Evolutionary conservation across 2,329 filamentous ascomycete genomes (phyloP), one percentile per base, ranked within the genome.

Genomic region (Colletotrichum sp.): DNA sequence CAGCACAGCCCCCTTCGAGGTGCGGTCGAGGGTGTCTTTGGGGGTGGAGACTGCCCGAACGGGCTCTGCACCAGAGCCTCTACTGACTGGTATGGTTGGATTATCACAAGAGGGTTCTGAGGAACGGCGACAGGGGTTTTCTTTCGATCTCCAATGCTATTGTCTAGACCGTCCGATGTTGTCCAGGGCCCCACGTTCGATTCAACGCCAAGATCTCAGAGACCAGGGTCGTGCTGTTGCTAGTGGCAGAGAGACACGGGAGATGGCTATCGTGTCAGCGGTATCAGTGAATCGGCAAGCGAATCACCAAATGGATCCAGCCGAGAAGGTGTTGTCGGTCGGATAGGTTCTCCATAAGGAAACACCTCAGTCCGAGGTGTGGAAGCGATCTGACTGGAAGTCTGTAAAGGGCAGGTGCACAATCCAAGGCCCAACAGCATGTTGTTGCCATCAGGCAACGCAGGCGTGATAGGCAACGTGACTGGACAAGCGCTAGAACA

Each of bases 1-100:
- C 28, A 55, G 57, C 65, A 65, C 70, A 75, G 73, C 73, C 64
- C 64, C 65, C 74, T 74, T 66, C 8, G 36, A 70, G 11, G 27
- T 7, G 36, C 63, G 57, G 36, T 61, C 3, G 34, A 30, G 36
- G 19, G 61, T 61, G n/a, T 44, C 63, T 30, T 72, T 15, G 61
- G 34, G 27, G 34, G 48, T 71, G 52, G 72, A 34, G 25, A 60
- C 39, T 25, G 55, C 34, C 25, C 5, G 61, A 22, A 34, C 8
- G 25, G 34, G 65, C 48, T 32, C 11, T 36, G 22, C 25, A 27
- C 36, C 22, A 39, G 16, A 36, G 28, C 19, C 28, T 36, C 59
- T 30, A 34, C 59, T 63, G 22, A 34, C 59, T 63, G 22, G 27
- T 28, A 27, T 34, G 30, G 12, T 57, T 44, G n/a, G 13, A 52